Conservation (phyloP, 148 eudicot species). For the Amaranthus palmeri region DNA sequence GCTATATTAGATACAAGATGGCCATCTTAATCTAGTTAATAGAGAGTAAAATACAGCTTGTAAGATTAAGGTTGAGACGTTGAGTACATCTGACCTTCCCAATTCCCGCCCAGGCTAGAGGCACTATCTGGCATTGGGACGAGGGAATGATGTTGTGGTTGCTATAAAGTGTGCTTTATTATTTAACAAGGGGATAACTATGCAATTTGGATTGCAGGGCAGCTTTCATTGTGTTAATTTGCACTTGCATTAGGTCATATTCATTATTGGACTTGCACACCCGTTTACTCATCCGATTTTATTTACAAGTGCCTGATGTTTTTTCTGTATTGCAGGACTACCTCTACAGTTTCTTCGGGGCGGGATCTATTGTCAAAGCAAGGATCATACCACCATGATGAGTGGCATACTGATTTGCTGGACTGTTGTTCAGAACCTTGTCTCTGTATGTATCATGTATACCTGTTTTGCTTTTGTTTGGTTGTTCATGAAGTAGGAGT, state of each 20-base stretch:
- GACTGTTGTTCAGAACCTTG: constrained; percentile 93
- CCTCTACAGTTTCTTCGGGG: constrained; percentile 60
- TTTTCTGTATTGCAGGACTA: constrained; percentile 44
- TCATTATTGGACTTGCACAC: background rate
- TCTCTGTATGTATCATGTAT: constrained; percentile 54
- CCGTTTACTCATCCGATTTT: background rate
- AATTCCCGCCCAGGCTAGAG: too few relatives aligned
- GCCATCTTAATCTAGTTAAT: too few relatives aligned
- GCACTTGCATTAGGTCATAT: background rate
- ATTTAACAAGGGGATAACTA: background rate
- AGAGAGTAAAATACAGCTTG: too few relatives aligned
- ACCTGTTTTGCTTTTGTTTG: background rate
- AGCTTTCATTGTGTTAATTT: background rate
- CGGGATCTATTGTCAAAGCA: constrained; percentile 50
- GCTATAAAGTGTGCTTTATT: background rate
- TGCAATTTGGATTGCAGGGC: background rate
- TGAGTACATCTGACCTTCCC: too few relatives aligned
- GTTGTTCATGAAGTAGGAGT: background rate
- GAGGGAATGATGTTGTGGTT: background rate
- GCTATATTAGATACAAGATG: too few relatives aligned
- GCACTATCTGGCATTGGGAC: background rate
- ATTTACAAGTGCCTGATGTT: background rate
- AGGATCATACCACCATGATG: constrained; percentile 42
- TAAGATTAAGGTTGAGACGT: too few relatives aligned
- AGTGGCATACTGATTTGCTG: constrained; percentile 92